Evolutionary conservation across 2,329 filamentous ascomycete genomes (phyloP).

Genomic region (Epichloe uncinata): DNA sequence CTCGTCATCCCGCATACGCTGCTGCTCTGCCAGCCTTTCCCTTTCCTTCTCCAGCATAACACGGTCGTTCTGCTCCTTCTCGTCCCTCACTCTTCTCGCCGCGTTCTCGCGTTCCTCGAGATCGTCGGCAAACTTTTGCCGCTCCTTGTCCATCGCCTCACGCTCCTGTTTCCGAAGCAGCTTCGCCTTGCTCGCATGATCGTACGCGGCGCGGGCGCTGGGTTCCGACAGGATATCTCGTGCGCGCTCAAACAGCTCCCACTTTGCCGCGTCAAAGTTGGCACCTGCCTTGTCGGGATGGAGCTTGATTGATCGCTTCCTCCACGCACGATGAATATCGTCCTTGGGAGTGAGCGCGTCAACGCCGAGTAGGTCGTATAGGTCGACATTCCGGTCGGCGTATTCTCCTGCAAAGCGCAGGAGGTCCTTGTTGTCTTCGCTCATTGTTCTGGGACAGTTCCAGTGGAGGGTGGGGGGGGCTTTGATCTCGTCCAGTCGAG

Average conservation of each 20-base stretch:
- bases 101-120: constrained; percentile 65
- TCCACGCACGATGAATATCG: constrained; percentile 75
- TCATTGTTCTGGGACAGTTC: constrained; percentile 13
- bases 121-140: constrained; percentile 72
- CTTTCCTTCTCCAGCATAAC: constrained; percentile 25
- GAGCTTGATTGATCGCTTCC: constrained; percentile 74
- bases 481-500: no score
- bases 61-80: constrained; percentile 22
- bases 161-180: constrained; percentile 57
- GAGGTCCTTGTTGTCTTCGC: constrained; percentile 33
- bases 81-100: constrained; percentile 44
- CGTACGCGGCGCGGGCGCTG: constrained; percentile 61
- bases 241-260: constrained; percentile 76
- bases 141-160: constrained; percentile 58
- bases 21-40: constrained; percentile 22
- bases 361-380: constrained; percentile 64
- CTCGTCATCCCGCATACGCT: constrained; percentile 26
- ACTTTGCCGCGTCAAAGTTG: constrained; percentile 63
- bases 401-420: constrained; percentile 42
- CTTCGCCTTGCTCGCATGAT: constrained; percentile 58
- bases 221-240: constrained; percentile 67
- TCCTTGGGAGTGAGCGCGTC: constrained; percentile 49
- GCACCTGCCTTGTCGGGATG: constrained; percentile 84
- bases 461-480: no score
- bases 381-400: constrained; percentile 51